Evolutionary conservation across 345 rosid genomes (phyloP).

Genomic region (Diplotaxis tenuifolia): DNA sequence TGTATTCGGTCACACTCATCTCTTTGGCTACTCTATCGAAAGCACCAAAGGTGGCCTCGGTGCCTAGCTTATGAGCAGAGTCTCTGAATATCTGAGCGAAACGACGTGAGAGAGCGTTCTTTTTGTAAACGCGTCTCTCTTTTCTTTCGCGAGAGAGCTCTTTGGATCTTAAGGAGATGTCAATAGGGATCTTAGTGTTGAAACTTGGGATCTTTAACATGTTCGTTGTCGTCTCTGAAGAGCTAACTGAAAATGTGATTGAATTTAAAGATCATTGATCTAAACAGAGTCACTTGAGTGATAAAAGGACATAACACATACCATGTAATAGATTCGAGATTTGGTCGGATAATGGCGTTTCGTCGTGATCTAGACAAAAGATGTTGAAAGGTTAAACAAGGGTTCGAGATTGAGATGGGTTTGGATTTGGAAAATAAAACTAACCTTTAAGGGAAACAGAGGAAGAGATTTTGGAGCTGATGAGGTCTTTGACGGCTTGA

Average conservation of each 20-base stretch:
- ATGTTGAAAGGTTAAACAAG: neutral
- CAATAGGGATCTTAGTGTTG: conserved; percentile 12
- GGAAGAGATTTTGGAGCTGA: neutral
- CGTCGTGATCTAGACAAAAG: conserved; percentile 25
- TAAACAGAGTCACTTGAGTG: neutral
- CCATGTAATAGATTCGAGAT: conserved; percentile 26
- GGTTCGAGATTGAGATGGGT: neutral
- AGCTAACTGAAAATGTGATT: conserved; percentile 25
- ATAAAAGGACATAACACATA: neutral
- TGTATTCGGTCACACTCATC: conserved; percentile 64
- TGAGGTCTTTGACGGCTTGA: conserved; percentile 29
- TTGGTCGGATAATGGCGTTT: conserved; percentile 10
- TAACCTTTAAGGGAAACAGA: neutral
- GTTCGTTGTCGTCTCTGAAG: neutral
- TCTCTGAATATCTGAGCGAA: conserved; percentile 37
- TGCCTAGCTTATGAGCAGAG: conserved; percentile 54
- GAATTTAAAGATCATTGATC: neutral
- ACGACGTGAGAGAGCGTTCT: conserved; percentile 35
- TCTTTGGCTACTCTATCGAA: conserved; percentile 58
- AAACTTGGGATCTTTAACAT: conserved; percentile 46
- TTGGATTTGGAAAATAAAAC: neutral
- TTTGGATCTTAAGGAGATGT: conserved; percentile 38
- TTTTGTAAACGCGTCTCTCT: conserved; percentile 48
- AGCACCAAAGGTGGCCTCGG: conserved; percentile 42
- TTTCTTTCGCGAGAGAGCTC: conserved; percentile 62